Evolutionary conservation across 2,329 filamentous ascomycete species (phyloP).

Genomic region (Herpotrichia juniperi): DNA sequence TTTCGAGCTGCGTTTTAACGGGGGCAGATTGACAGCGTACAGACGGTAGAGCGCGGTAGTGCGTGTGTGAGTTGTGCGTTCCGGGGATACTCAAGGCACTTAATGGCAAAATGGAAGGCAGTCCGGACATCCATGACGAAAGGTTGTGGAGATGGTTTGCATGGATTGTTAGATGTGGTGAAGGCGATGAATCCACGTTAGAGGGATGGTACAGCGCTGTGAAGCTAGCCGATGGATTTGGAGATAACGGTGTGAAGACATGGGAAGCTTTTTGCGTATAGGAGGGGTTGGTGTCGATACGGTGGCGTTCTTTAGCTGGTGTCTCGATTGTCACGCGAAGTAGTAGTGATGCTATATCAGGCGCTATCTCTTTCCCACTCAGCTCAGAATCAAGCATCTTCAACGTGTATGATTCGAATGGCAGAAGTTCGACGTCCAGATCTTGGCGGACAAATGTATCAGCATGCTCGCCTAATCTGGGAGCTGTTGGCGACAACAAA

Average conservation of each 20-base stretch:
- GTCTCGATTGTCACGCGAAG: conserved; percentile 77
- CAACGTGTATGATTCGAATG: conserved; percentile 71
- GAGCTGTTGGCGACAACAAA: conserved; percentile 42
- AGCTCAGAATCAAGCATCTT: conserved; percentile 51
- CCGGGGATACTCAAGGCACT: conserved; percentile 88
- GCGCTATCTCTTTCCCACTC: conserved; percentile 19
- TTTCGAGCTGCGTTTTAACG: conserved; percentile 77
- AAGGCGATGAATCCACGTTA: too few species aligned
- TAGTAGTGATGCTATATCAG: conserved; percentile 57
- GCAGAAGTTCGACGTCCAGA: conserved; percentile 66
- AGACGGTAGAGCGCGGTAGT: conserved; percentile 82
- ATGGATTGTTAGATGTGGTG: conserved; percentile 38
- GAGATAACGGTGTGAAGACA: conserved; percentile 45
- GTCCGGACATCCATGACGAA: conserved; percentile 82
- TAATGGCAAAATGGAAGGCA: conserved; percentile 74
- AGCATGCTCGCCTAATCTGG: conserved; percentile 59
- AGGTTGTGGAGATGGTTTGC: conserved; percentile 52
- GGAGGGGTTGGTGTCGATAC: conserved; percentile 68
- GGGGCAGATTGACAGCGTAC: conserved; percentile 90
- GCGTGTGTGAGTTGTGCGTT: conserved; percentile 93
- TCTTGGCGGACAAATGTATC: conserved; percentile 67
- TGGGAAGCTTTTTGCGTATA: conserved; percentile 54
- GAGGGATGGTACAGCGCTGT: conserved; percentile 51
- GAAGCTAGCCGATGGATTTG: conserved; percentile 47
- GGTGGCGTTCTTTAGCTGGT: conserved; percentile 65